phyloP scores from a whole-genome alignment of 331 rosid species.

The Pyrus hybrid region DNA sequence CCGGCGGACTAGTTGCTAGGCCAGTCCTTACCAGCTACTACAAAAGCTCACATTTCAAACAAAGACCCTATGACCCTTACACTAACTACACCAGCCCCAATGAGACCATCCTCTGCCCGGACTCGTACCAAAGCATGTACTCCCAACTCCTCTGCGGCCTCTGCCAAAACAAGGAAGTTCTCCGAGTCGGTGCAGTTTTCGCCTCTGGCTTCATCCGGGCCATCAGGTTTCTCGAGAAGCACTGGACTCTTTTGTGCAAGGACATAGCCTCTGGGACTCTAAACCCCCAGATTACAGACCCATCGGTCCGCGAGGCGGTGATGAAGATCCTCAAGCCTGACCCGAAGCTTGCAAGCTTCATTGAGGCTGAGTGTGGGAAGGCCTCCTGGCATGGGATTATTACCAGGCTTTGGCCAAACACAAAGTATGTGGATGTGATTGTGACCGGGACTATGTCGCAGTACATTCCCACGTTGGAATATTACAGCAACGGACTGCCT shows the following conservation, averaged over 20 bases:
- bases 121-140: conserved; percentile 90
- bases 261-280: conserved; percentile 61
- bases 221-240: conserved; percentile 61
- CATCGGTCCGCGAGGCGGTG: conserved; percentile 41
- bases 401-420: conserved; percentile 74
- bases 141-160: conserved; percentile 82
- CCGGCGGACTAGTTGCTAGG: conserved; percentile 61
- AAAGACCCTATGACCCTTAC: conserved; percentile 63
- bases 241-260: conserved; percentile 49
- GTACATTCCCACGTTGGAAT: conserved; percentile 76
- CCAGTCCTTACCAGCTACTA: conserved; percentile 78
- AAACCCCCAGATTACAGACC: conserved; percentile 35
- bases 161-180: conserved; percentile 46
- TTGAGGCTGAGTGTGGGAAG: conserved; percentile 44
- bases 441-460: conserved; percentile 98
- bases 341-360: conserved; percentile 44
- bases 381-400: conserved; percentile 70
- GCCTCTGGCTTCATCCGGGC: conserved; percentile 87
- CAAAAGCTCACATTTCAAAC: conserved; percentile 58
- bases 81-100: conserved; percentile 83
- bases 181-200: conserved; percentile 70
- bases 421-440: conserved; percentile 84
- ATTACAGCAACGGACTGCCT: conserved; percentile 77
- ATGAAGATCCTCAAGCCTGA: conserved; percentile 45
- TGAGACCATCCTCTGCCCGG: conserved; percentile 66